A percentile compares a stretch with the other conserved stretches of the same genome.
Evolutionary conservation across 805 yeast species (phyloP).

Genomic region (Yamadazyma endophytica): DNA sequence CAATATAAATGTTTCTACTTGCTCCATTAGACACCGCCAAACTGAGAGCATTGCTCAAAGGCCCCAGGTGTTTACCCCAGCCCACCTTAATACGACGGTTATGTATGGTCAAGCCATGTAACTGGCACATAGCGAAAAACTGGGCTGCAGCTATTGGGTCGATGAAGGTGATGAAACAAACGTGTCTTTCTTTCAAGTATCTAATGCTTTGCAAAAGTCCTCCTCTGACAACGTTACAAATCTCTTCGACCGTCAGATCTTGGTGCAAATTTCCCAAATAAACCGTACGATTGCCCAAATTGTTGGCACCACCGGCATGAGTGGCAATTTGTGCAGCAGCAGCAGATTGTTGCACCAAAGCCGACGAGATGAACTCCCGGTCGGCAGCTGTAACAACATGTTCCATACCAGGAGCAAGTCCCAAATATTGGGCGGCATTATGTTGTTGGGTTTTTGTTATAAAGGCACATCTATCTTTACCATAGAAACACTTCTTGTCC

Average conservation of each 20-base stretch:
- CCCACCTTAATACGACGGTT: constrained; percentile 86
- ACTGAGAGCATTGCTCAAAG: constrained; percentile 79
- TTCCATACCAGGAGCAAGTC: constrained; percentile 86
- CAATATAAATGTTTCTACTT: constrained; percentile 87
- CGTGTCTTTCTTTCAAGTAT: constrained; percentile 78
- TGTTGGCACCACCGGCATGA: constrained; percentile 88
- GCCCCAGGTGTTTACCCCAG: constrained; percentile 98
- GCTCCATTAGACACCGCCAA: constrained; percentile 93
- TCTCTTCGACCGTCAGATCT: constrained; percentile 84
- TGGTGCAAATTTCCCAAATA: constrained; percentile 88
- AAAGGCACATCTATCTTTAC: constrained; percentile 93
- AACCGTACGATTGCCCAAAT: constrained; percentile 90
- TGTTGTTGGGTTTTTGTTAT: constrained; percentile 95
- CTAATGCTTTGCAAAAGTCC: constrained; percentile 85
- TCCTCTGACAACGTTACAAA: constrained; percentile 94
- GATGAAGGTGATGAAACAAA: constrained; percentile 90
- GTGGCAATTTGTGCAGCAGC: constrained; percentile 98
- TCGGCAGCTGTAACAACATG: constrained; percentile 70
- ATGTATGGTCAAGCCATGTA: constrained; percentile 84
- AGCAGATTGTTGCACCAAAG: constrained; percentile 87
- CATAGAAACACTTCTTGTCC: constrained; percentile 79
- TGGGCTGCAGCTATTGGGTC: constrained; percentile 98
- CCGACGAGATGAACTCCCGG: constrained; percentile 60
- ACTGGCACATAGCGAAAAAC: constrained; percentile 88
- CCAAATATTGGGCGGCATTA: constrained; percentile 92